phyloP scores from a whole-genome alignment of 2,329 filamentous ascomycete species.

The Dactylellina drechsleri region DNA sequence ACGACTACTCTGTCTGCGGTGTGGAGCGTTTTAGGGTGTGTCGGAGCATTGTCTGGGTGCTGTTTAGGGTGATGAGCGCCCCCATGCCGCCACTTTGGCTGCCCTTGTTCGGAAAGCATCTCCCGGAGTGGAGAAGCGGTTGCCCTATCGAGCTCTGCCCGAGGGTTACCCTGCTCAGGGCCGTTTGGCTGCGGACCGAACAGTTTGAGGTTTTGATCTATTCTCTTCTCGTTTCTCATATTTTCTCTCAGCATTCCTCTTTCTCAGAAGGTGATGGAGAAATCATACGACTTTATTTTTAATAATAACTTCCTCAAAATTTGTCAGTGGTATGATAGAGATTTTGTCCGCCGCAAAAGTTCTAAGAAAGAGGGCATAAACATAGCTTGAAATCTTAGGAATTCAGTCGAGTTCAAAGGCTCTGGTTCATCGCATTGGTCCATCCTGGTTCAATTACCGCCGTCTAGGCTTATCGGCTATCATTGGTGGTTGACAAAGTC shows the following conservation, averaged over 20 bases:
- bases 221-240: conserved; percentile 16
- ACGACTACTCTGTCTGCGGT: conserved; percentile 44
- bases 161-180: conserved; percentile 16
- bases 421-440: no score
- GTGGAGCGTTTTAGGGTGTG: conserved; percentile 51
- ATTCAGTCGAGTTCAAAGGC: no score
- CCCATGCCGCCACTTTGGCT: conserved; percentile 2
- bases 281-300: conserved; percentile 26
- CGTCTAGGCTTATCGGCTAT: no score
- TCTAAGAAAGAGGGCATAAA: no score
- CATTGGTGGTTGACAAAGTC: background rate
- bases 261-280: conserved; percentile 19
- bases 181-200: conserved; percentile 29
- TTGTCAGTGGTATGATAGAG: no score
- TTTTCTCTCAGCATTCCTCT: background rate
- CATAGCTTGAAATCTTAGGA: no score
- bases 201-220: conserved; percentile 34
- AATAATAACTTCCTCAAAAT: no score
- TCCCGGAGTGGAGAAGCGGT: conserved; percentile 30
- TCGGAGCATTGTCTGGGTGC: conserved; percentile 50
- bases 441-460: background rate
- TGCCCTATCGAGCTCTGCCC: conserved; percentile 19
- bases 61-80: conserved; percentile 40
- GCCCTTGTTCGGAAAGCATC: conserved; percentile 35
- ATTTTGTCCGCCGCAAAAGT: no score